Evolutionary conservation across 2,329 filamentous ascomycete genomes (phyloP), one percentile per base, ranked within the genome.

Genomic region (Xylariomycetidae sp.): DNA sequence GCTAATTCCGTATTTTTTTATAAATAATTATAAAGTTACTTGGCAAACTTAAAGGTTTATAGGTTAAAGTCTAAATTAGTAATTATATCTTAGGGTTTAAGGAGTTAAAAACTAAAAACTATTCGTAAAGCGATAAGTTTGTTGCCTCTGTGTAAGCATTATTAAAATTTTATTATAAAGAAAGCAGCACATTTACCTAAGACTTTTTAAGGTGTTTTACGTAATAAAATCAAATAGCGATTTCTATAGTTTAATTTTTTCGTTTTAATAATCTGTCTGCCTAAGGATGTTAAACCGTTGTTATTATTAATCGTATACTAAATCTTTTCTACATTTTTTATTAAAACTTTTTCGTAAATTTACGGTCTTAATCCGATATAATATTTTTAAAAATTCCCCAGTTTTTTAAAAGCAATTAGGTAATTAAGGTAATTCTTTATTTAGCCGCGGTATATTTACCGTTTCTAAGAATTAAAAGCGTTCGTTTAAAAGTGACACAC

Each of bases 301-400:
- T 26, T 35, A 30, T 31, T 25, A 19, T 6, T 26, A 31, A 25
- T 25, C 20, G 5, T 18, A 14, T 19, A 19, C 12, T 23, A 19
- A 35, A 26, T 2, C 3, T 14, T 16, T 19, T 26, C 22, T 28
- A 34, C 29, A 34, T 28, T 28, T 10, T 16, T 23, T 34, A 16
- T 28, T 34, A 32, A 32, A 32, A 20, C 13, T 29, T 29, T 10
- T 6, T 22, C 15, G 25, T 25, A 31, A 25, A 26, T 31, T 30
- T 30, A 19, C 10, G 19, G 20, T 31, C 15, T 19, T 26, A 19
- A 30, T 35, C 22, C 4, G 16, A 34, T 12, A 33, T 27, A 9
- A 27, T 19, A 9, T 10, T 4, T 26, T n/a, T 8, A 29, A 34
- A 12, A 35, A 30, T n/a, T n/a, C n/a, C n/a, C n/a, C n/a, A n/a